Evolutionary conservation across 2,329 filamentous ascomycete species (phyloP).

Genomic region (Exserohilum turcica): DNA sequence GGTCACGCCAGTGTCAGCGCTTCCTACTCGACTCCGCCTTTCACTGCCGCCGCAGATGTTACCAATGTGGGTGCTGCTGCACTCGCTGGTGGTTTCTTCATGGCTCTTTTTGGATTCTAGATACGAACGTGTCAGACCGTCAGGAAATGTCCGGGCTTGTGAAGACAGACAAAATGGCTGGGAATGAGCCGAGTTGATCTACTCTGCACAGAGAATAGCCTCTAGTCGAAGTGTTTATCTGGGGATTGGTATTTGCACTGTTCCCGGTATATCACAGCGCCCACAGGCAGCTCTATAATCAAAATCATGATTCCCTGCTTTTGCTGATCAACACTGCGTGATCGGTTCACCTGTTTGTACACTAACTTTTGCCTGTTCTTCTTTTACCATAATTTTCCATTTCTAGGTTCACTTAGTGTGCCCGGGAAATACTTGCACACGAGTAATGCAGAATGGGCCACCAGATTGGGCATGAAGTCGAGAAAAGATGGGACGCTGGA

Average conservation of each 20-base stretch:
- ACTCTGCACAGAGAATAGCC: no score
- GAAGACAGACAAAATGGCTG: not conserved
- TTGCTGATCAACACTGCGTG: not conserved
- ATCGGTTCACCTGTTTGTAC: not conserved
- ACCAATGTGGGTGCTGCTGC: conserved; percentile 4
- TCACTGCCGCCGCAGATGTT: conserved; percentile 9
- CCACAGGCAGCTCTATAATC: not conserved
- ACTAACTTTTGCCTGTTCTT: not conserved
- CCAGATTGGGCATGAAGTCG: not conserved
- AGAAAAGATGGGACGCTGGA: not conserved
- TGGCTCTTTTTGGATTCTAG: conserved; percentile 11
- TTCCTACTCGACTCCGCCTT: conserved; percentile 1
- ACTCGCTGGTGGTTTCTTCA: conserved; percentile 4
- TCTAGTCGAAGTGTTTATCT: not conserved
- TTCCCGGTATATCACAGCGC: not conserved
- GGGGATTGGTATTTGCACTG: not conserved
- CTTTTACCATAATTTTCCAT: no score
- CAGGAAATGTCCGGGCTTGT: not conserved
- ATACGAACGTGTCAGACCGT: not conserved
- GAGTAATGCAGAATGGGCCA: no score
- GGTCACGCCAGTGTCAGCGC: conserved; percentile 4
- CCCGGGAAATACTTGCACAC: no score
- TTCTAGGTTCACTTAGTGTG: no score
- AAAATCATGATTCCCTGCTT: not conserved
- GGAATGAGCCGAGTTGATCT: no score